Conservation (phyloP, 257 asterid species). For the Knoxia roxburghii region DNA sequence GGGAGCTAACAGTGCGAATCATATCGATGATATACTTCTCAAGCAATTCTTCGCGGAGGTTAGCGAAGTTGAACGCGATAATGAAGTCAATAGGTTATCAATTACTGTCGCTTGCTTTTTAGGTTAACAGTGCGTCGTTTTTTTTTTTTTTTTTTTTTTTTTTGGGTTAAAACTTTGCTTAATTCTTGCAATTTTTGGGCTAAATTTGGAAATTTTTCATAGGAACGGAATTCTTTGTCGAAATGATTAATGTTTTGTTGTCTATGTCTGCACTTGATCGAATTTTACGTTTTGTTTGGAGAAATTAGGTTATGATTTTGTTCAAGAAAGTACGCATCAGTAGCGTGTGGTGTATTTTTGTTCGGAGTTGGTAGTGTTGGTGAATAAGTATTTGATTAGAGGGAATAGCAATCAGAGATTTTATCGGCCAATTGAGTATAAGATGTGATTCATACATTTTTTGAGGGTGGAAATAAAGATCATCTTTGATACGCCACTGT, state of each 20-base stretch:
- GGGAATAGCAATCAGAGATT: not conserved
- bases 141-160: not conserved
- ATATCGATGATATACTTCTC: slow-evolving; percentile 65
- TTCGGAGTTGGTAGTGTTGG: not conserved
- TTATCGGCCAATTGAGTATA: not conserved
- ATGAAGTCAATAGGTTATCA: slow-evolving; percentile 75
- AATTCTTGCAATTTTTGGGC: not conserved
- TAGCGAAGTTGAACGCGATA: slow-evolving; percentile 97
- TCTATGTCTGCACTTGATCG: not conserved
- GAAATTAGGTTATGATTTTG: slow-evolving; percentile 6
- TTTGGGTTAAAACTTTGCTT: not conserved
- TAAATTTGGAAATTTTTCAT: not conserved
- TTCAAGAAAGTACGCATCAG: not conserved
- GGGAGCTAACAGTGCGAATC: slow-evolving; percentile 55
- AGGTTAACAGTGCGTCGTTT: too few relatives aligned
- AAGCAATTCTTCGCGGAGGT: slow-evolving; percentile 91
- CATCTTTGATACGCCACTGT: not conserved
- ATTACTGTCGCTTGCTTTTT: not conserved
- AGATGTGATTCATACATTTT: not conserved
- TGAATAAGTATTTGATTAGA: not conserved
- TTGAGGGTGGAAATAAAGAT: not conserved
- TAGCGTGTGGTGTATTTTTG: not conserved
- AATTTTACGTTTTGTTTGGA: not conserved
- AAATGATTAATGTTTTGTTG: not conserved
- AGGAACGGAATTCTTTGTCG: not conserved